These are phyloP conservation scores for Helenozyma baotianmanensis DNA, from an alignment of 805 yeast genomes.

Conservation along the genomic window DNA sequence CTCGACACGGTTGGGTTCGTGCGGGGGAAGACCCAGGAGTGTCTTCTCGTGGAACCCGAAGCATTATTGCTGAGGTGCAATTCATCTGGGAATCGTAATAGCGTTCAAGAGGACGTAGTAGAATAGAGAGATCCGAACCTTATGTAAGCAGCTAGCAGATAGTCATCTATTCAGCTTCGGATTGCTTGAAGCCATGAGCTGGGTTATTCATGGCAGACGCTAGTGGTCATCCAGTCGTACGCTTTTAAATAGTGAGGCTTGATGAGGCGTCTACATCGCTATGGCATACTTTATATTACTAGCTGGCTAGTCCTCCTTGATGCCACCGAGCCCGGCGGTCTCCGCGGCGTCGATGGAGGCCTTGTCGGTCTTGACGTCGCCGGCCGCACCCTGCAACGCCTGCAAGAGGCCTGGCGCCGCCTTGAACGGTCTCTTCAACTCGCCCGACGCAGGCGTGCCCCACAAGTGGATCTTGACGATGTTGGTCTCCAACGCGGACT, in stretches of 20 bases:
- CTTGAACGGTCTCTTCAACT: slow-evolving; percentile 95
- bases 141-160: too few species aligned
- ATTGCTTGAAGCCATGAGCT: too few species aligned
- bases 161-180: too few species aligned
- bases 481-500: slow-evolving; percentile 85
- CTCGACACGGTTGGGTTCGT: slow-evolving; percentile 48
- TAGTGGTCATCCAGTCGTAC: too few species aligned
- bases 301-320: slow-evolving; percentile 80
- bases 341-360: slow-evolving; percentile 82
- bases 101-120: too few species aligned
- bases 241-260: too few species aligned
- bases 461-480: slow-evolving; percentile 87
- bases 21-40: slow-evolving; percentile 41
- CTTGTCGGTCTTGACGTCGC: slow-evolving; percentile 74
- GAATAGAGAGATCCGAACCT: too few species aligned
- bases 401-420: slow-evolving; percentile 51
- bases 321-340: slow-evolving; percentile 79
- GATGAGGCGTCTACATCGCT: too few species aligned
- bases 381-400: slow-evolving; percentile 60
- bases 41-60: slow-evolving; percentile 28
- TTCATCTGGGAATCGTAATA: too few species aligned
- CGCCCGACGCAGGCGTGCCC: slow-evolving; percentile 79
- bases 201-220: too few species aligned
- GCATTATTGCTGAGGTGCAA: too few species aligned
- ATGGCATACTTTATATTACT: neutral